Evolutionary conservation across 441 rosid species (phyloP), one percentile per base, ranked within the genome.

Genomic region (Raphanus hybrid): DNA sequence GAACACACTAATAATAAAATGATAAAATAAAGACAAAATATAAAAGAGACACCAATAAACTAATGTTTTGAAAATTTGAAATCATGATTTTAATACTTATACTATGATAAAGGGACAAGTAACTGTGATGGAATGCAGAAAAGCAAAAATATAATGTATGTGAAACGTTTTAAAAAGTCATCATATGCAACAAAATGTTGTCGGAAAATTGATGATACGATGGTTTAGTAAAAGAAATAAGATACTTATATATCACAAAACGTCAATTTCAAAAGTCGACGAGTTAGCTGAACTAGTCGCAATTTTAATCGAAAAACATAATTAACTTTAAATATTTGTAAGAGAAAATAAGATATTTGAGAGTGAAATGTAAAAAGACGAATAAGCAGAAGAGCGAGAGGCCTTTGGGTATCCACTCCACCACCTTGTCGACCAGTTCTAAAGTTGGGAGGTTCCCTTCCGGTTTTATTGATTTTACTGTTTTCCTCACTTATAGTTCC

Each of bases 381-480:
- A 52, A 63, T 15, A 41, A 27, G 2, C 2, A 34, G 9, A 57
- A 64, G 60, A 57, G 20, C 64, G 61, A 7, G 20, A 45, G 76
- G 35, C 23, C 66, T 72, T 32, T 45, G 64, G 4, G 81, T 57
- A 11, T 34, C 76, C 69, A 71, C 73, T 34, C 76, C 69, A 71
- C 73, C 34, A 15, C 37, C 57, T 59, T 70, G 74, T 73, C 74
- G 74, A 60, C 39, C 10, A 50, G 48, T 67, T 72, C 72, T 66
- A 43, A 12, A 60, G 60, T 50, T 67, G n/a, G 43, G 54, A 52
- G 58, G 70, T 73, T 77, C 59, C 58, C 67, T 68, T 68, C 60
- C 67, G 50, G 65, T 67, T 73, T 68, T 9, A 63, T 50, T 61
- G 18, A 63, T 2, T 39, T 63, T 52, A 66, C 61, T 50, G 4